Base-by-base conservation (phyloP, 2,329 filamentous ascomycete genomes). In the Amauroascus niger region DNA sequence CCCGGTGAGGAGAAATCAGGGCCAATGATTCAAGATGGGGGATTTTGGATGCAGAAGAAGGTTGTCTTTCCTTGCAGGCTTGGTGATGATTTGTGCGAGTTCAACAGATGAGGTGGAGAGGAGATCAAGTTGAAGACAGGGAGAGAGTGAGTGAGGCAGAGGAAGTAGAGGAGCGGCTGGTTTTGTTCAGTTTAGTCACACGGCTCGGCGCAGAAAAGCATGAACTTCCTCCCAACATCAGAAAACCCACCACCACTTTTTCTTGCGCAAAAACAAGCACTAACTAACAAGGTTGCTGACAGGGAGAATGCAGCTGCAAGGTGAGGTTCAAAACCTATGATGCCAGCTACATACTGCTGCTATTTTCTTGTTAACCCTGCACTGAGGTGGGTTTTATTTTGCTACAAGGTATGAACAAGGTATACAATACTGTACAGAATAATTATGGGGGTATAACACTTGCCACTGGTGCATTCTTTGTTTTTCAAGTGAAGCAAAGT, bases 241-340 rank as follows among this genome's bases (percentile, higher is more conserved):
- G n/a, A n/a, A n/a, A n/a, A n/a, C n/a, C n/a, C n/a, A n/a, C n/a
- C n/a, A n/a, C 8, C 18, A 18, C 26, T 26, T 49, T n/a, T 24
- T 16, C 20, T 18, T 43, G 9, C 37, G 16, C 18, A 49, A 51
- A 51, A 51, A 45, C 49, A 45, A 43, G 39, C 37, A 51, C 49
- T 45, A 13, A 32, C 48, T 22, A 48, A 48, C 45, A 48, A 37
- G 45, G 45, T 48, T 48, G 30, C 16, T 35, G 30, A 18, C 45
- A 35, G 39, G 39, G 37, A 18, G 37, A 11, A 39, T 18, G 35
- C 35, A 39, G 35, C 35, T 39, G 35, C 35, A 39, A 39, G 35
- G 35, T 18, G 14, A 39, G 35, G n/a, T 4, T 9, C 4, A 30
- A 30, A 30, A n/a, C n/a, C n/a, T 30, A 30, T 30, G 26, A n/a